These are phyloP conservation scores for Camelina sativa DNA, from an alignment of 345 rosid species.

Conservation along the genomic window DNA sequence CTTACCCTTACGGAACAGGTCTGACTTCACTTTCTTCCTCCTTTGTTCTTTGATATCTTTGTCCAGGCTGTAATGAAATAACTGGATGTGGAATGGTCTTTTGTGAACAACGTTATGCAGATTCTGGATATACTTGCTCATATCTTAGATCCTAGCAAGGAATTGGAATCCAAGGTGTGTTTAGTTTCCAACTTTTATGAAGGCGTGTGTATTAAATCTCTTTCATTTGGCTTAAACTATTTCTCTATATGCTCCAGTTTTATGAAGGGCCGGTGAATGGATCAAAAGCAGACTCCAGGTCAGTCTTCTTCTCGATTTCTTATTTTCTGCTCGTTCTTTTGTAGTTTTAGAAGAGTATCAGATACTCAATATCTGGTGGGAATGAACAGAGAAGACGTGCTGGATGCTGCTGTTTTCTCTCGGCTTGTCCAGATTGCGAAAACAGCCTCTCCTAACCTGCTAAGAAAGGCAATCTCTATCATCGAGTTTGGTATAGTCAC, in stretches of 20 bases:
- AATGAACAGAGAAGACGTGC: conserved; percentile 52
- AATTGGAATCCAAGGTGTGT: conserved; percentile 81
- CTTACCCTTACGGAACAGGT: conserved; percentile 68
- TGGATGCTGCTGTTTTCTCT: conserved; percentile 59
- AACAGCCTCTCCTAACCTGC: conserved; percentile 57
- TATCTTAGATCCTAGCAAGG: conserved; percentile 73
- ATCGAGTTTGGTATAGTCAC: conserved; percentile 60
- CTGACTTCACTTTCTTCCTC: conserved; percentile 18
- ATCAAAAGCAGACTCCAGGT: conserved; percentile 52
- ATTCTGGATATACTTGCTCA: conserved; percentile 68
- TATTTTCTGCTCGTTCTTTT: background rate
- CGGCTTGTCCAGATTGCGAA: conserved; percentile 66
- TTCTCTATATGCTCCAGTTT: conserved; percentile 54
- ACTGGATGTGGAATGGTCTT: background rate
- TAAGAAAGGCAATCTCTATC: conserved; percentile 72
- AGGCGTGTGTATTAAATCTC: background rate
- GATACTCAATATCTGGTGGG: conserved; percentile 18
- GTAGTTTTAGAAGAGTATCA: background rate
- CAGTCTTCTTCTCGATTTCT: conserved; percentile 39
- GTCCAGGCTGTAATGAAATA: conserved; percentile 3
- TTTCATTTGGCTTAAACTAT: conserved; percentile 28
- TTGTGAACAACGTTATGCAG: conserved; percentile 52
- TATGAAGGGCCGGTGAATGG: conserved; percentile 65
- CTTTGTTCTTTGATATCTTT: conserved; percentile 13
- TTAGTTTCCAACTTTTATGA: conserved; percentile 8